phyloP scores from a whole-genome alignment of 75 land plant genomes.

The Cunninghamia lanceolata region DNA sequence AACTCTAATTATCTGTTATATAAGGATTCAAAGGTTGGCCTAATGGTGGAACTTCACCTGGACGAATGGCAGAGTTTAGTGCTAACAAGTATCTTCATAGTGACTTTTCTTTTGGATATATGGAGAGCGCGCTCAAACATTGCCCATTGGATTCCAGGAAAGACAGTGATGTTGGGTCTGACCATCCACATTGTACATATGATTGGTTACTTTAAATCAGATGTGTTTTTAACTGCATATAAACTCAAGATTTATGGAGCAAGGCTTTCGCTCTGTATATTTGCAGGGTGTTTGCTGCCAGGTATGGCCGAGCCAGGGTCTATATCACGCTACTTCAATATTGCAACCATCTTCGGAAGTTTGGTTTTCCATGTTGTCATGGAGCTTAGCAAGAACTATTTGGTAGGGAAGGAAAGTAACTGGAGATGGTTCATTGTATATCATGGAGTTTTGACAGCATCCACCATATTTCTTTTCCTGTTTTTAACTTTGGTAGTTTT shows the following conservation, averaged over 20 bases:
- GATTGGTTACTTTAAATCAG: background rate
- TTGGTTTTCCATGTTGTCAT: background rate
- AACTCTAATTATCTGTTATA: too few relatives aligned
- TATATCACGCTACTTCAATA: background rate
- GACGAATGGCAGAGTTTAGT: background rate
- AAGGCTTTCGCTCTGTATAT: background rate
- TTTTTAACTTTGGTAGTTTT: background rate
- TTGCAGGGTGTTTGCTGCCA: constrained; percentile 1
- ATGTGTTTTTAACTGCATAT: background rate
- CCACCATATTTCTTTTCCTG: background rate
- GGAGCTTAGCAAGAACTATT: background rate
- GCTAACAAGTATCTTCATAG: background rate
- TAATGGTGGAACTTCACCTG: background rate
- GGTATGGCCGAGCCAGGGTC: background rate
- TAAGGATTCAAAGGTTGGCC: too few relatives aligned
- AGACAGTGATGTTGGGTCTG: background rate
- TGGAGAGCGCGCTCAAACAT: background rate
- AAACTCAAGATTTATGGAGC: background rate
- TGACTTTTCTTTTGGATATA: background rate
- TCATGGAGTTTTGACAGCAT: background rate
- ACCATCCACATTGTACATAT: background rate
- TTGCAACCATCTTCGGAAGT: background rate
- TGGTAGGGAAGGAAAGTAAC: background rate
- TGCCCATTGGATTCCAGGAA: background rate
- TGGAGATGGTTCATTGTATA: background rate